Base-by-base conservation (phyloP, 768 basidiomycete species). In the Russula ochroleuca region DNA sequence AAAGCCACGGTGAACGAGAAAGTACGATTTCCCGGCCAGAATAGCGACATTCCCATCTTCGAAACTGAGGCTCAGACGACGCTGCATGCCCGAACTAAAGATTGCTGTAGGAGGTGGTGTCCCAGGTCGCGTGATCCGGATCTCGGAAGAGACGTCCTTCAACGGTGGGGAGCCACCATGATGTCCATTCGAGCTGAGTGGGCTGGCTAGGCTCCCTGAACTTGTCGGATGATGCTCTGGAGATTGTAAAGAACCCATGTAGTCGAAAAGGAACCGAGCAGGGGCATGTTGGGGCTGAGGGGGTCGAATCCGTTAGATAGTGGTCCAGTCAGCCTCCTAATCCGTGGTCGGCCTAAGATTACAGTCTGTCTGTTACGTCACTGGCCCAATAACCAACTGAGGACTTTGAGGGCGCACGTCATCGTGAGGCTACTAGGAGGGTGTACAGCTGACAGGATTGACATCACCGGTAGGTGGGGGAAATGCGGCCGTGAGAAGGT, bases 21-120 rank as follows among this genome's bases (percentile, higher is more conserved):
- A 91, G 70, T 87, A 89, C 59, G 75, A 76, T 1, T 74, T 69
- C 7, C 77, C 82, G 55, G 85, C 77, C 52, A 86, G 78, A 35
- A 92, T 72, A 17, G 82, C 86, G 48, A 90, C 72, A 68, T 88
- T 90, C 21, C 86, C 89, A 70, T 90, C 88, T 37, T 76, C 75
- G 66, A 91, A 89, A 71, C 77, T 85, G 19, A 90, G 75, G 51
- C 81, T 78, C 19, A 77, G 76, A 69, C 85, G 82, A 63, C 79
- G 75, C 60, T 61, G 58, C 41, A 55, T 43, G 35, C 40, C 40
- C 17, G 53, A 45, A 40, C 47, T 43, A 17, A 74, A 78, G 38
- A 61, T 33, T 15, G 38, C 17, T 11, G 33, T 37, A 28, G 62
- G 61, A 48, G 53, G 38, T 9, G 53, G 59, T 17, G 59, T 57